phyloP scores from a whole-genome alignment of 2,329 filamentous ascomycete species.

The Diaporthe caulivora region DNA sequence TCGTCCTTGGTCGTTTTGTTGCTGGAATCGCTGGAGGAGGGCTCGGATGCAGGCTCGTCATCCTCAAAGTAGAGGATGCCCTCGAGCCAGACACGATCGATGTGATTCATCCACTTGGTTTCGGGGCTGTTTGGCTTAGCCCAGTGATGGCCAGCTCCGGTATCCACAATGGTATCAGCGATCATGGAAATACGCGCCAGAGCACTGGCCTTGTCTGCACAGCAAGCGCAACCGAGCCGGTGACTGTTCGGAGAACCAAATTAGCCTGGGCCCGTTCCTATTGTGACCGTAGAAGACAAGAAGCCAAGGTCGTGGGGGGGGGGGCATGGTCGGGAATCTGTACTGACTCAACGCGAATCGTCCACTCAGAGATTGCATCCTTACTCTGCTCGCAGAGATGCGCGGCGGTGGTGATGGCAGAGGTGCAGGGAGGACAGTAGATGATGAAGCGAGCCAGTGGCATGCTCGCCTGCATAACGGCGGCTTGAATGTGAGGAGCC shows the following conservation, averaged over 20 bases:
- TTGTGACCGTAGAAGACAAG: neutral
- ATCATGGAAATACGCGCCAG: conserved; percentile 32
- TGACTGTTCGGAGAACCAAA: neutral
- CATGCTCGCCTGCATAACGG: neutral
- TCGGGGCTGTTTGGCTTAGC: neutral
- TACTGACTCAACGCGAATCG: conserved; percentile 32
- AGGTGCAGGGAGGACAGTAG: conserved; percentile 32
- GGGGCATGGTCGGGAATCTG: neutral
- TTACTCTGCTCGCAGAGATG: neutral
- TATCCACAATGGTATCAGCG: conserved; percentile 26
- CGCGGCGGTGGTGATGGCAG: conserved; percentile 26
- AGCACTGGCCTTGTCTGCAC: neutral
- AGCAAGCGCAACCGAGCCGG: conserved; percentile 25
- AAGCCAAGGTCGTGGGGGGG: neutral
- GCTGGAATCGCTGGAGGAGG: neutral
- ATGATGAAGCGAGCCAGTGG: conserved; percentile 6
- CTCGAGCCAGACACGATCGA: conserved; percentile 32
- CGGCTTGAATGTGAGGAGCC: neutral
- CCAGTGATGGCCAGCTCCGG: conserved; percentile 24
- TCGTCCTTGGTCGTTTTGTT: neutral
- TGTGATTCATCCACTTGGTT: conserved; percentile 7
- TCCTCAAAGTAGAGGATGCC: conserved; percentile 1
- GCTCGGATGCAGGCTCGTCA: neutral
- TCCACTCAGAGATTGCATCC: conserved; percentile 3
- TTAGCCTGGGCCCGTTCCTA: neutral